Conservation (phyloP, 768 basidiomycete species). For the Suillus paluster region DNA sequence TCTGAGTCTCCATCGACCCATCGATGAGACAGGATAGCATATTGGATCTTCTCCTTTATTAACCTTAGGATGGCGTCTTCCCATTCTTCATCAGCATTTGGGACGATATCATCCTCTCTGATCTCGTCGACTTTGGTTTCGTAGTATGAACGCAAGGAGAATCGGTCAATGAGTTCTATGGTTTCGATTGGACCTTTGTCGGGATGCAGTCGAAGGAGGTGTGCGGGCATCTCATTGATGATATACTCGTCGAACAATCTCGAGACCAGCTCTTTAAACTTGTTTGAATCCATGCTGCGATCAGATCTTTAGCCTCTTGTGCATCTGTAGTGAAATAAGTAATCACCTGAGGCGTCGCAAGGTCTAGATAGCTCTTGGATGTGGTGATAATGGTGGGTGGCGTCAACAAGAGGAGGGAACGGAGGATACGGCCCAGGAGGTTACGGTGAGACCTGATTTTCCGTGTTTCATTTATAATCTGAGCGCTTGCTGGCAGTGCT, state of each 20-base stretch:
- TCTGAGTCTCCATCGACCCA: constrained; percentile 9
- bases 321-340: neutral
- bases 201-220: constrained; percentile 7
- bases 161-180: constrained; percentile 7
- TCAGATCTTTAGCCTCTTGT: neutral
- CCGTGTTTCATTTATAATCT: neutral
- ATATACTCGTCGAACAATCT: constrained; percentile 11
- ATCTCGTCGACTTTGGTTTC: constrained; percentile 1
- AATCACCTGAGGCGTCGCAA: neutral
- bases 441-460: neutral
- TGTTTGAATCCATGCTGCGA: neutral
- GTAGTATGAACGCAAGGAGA: neutral
- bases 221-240: constrained; percentile 12
- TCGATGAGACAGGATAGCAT: constrained; percentile 15
- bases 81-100: neutral
- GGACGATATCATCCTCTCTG: constrained; percentile 1
- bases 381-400: neutral
- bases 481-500: neutral
- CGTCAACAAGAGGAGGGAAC: neutral
- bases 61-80: neutral
- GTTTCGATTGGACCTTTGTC: neutral
- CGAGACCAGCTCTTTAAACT: neutral
- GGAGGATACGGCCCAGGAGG: neutral
- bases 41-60: constrained; percentile 6
- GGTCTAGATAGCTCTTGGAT: neutral